phyloP scores from a whole-genome alignment of 1,284 basidiomycete genomes.

The Stygiomarasmius scandens region DNA sequence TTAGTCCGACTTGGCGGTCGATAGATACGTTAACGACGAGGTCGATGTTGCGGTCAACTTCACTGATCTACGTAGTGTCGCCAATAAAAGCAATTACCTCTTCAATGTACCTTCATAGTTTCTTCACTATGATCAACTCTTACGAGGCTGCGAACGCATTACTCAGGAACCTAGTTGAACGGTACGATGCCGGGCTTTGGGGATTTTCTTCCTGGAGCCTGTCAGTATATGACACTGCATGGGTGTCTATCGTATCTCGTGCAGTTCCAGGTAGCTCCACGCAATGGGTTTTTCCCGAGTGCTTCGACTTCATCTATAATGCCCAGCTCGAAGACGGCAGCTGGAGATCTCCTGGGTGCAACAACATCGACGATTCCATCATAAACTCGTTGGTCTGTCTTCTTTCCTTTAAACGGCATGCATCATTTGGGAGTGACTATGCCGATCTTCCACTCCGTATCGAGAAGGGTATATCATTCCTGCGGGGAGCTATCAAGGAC shows the following conservation, averaged over 20 bases:
- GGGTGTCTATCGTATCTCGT: constrained; percentile 2
- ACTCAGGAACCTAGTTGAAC: not conserved
- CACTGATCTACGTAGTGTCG: no score
- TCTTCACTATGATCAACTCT: no score
- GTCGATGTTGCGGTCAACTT: no score
- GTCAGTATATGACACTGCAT: constrained; percentile 6
- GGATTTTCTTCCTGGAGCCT: not conserved
- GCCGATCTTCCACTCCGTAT: not conserved
- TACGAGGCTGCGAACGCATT: constrained; percentile 6
- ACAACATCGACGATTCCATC: not conserved
- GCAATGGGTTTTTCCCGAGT: constrained; percentile 7
- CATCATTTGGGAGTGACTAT: not conserved
- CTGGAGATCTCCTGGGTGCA: not conserved
- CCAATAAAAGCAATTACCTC: no score
- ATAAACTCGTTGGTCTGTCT: constrained; percentile 4
- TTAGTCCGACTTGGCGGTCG: no score
- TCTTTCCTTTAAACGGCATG: constrained; percentile 5
- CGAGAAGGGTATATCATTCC: not conserved
- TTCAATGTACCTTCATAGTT: no score
- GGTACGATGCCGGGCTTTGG: not conserved
- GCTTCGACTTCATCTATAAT: constrained; percentile 3
- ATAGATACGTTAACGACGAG: no score
- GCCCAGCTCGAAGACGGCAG: not conserved
- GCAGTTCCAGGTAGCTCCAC: not conserved
- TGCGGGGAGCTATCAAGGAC: not conserved